Percentiles rank a stretch among this genome's conserved stretches.
Conservation (phyloP, 495 filamentous ascomycete species). For the Wilcoxina mikolae region DNA sequence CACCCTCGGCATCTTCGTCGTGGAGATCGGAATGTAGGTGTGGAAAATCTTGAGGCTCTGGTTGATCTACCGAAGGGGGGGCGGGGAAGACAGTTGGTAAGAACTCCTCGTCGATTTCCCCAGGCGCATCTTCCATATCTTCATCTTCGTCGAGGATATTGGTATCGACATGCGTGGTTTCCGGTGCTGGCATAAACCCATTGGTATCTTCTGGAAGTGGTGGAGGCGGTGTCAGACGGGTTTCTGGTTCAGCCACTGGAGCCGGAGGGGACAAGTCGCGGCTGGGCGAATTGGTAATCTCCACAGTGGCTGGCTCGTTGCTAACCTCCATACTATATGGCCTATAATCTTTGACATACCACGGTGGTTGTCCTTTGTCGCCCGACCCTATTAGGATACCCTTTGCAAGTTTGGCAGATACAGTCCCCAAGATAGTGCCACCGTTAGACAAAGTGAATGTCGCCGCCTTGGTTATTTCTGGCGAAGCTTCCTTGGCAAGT, state of each 20-base stretch:
- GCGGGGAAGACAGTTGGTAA: background rate
- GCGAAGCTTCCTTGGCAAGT: constrained; percentile 43
- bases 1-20: constrained; percentile 10
- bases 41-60: background rate
- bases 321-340: constrained; percentile 18
- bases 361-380: background rate
- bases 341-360: constrained; percentile 3
- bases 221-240: background rate
- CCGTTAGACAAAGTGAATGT: constrained; percentile 40
- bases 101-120: constrained; percentile 7
- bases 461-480: constrained; percentile 35
- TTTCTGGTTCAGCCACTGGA: background rate
- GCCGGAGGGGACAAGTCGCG: too few relatives aligned
- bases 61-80: background rate
- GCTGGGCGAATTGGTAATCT: constrained; percentile 29
- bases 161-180: background rate
- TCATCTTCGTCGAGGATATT: constrained; percentile 31
- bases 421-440: constrained; percentile 58
- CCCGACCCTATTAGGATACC: background rate
- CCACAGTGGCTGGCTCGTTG: constrained; percentile 21
- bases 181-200: background rate
- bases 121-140: constrained; percentile 42
- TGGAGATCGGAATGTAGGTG: constrained; percentile 3
- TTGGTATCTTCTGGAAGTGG: background rate
- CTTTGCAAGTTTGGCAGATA: constrained; percentile 26